Percentiles rank a stretch among this genome's conserved stretches.
These are phyloP conservation scores for Pleochaeta shiraiana DNA, from an alignment of 2,329 filamentous ascomycete genomes.

Conservation along the genomic window DNA sequence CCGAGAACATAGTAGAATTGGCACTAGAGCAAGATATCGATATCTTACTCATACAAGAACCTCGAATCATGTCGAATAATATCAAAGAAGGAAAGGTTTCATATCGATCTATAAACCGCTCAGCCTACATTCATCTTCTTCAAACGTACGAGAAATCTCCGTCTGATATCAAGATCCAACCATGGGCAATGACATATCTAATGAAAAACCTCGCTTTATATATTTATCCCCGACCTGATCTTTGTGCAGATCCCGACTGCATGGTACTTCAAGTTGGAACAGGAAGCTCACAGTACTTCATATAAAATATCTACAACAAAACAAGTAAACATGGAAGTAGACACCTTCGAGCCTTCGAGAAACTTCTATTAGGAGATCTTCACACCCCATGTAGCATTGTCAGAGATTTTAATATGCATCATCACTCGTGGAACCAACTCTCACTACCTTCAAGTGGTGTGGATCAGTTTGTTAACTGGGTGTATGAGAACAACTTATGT, in stretches of 20 bases:
- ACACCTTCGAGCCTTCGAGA: neutral
- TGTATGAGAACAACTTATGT: neutral
- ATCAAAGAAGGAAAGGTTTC: neutral
- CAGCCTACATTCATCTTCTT: neutral
- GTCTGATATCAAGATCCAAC: neutral
- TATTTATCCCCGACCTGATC: neutral
- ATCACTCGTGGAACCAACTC: neutral
- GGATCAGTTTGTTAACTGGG: neutral
- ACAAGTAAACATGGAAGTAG: neutral
- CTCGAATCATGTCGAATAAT: neutral
- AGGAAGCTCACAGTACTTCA: neutral
- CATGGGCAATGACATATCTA: neutral
- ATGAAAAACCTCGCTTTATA: neutral
- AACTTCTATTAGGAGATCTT: neutral
- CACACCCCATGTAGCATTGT: neutral
- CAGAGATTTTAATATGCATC: neutral
- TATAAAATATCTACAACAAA: neutral
- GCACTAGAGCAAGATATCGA: neutral
- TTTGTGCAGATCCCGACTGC: neutral
- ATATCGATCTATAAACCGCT: neutral
- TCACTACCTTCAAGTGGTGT: neutral
- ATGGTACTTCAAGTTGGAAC: neutral
- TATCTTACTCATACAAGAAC: neutral
- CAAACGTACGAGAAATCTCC: neutral
- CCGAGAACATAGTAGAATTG: neutral